phyloP scores from a whole-genome alignment of 2,329 filamentous ascomycete genomes.

The Calonectria montana region DNA sequence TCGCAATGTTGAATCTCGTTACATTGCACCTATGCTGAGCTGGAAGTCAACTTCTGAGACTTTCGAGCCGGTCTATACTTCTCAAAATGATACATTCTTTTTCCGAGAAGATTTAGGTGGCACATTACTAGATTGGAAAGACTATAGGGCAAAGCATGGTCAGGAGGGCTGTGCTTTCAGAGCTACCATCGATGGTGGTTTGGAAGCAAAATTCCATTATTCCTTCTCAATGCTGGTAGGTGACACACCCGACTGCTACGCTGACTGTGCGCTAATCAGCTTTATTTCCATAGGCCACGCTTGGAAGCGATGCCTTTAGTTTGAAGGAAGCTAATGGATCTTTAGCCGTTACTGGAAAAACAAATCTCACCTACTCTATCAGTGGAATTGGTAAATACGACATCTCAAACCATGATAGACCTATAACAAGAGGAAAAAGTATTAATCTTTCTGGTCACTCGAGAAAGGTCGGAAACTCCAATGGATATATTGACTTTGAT shows the following conservation, averaged over 20 bases:
- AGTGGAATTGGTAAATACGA: background rate
- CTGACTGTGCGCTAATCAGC: background rate
- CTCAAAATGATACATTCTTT: background rate
- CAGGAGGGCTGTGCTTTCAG: too few species aligned
- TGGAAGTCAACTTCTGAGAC: background rate
- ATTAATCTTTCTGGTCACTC: background rate
- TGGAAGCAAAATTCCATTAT: background rate
- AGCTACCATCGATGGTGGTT: background rate
- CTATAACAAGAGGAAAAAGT: rapidly evolving
- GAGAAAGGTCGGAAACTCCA: background rate
- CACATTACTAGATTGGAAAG: background rate
- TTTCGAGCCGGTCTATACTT: background rate
- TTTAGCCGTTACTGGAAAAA: background rate
- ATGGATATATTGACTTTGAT: background rate
- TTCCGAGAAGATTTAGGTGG: background rate
- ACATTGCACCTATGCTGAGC: background rate
- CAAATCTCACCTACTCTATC: background rate
- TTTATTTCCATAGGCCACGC: background rate
- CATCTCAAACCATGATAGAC: background rate
- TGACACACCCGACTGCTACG: background rate
- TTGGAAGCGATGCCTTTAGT: background rate
- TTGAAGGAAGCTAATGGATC: background rate
- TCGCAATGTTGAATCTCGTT: background rate
- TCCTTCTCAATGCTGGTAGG: background rate
- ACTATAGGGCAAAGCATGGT: background rate